Base-by-base conservation (phyloP, 2,329 filamentous ascomycete genomes). In the Karstenula rhodostoma region DNA sequence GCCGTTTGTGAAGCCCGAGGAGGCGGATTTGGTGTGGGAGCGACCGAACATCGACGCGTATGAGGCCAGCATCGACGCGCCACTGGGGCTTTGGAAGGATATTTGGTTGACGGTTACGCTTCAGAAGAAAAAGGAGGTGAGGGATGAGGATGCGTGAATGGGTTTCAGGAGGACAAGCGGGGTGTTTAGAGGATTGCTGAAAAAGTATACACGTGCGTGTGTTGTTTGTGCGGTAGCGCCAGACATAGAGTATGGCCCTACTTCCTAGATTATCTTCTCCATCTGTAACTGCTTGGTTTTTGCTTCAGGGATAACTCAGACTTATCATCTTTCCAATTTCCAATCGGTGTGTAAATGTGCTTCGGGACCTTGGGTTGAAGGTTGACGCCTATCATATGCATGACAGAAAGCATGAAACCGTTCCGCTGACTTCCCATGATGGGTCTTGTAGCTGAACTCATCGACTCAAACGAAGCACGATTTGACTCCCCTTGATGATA, bases 21-120 rank as follows among this genome's bases (percentile, higher is more conserved):
- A 80, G 46, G 76, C 75, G 29, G 80, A 82, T 64, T 74, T 82
- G 43, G 77, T 75, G 66, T 78, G 75, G 47, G 80, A 79, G 15
- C 79, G 81, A 68, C 76, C 76, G 6, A 73, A 73, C 32, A 62
- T 81, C 37, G 79, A 81, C 67, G 79, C 73, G 15, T 66, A 70
- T 59, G 67, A 69, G 52, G 66, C 51, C 9, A 33, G 29, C n/a
- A 58, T 56, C 23, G 59, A 61, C 4, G 46, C 51, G 29, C 59
- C 67, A 43, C 25, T 63, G 33, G 64, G 63, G 5, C 40, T 65
- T 12, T 69, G 67, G 65, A 57, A 47, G 52, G 65, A 67, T 17
- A 57, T 65, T 32, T 60, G 58, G 43, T 42, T 44, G 10, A 19
- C 37, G 40, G 12, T 67, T n/a, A 59, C 60, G 9, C 22, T 60